phyloP scores from a whole-genome alignment of 73 alveolate species.

The Tetrahymena thermophila region DNA sequence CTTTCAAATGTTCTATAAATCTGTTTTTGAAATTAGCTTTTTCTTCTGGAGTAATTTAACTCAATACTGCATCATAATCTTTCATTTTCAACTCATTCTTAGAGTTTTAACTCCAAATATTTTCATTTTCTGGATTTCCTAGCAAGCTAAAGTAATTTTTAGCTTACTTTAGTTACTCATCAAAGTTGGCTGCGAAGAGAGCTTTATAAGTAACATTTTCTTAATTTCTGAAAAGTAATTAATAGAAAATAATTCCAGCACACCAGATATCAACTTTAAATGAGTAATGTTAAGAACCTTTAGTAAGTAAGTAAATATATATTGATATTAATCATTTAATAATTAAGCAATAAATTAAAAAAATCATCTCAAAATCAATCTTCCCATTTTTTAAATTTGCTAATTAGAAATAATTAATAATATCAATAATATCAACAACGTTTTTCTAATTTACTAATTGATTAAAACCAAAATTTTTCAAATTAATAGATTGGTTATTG shows the following conservation, averaged over 20 bases:
- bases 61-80: neutral
- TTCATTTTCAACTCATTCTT: neutral
- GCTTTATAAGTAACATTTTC: neutral
- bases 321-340: neutral
- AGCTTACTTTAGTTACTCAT: neutral
- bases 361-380: too few relatives aligned
- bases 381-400: too few relatives aligned
- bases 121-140: neutral
- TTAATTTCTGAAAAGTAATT: neutral
- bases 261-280: neutral
- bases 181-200: neutral
- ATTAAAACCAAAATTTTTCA: too few relatives aligned
- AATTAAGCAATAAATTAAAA: neutral
- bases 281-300: neutral
- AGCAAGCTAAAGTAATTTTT: neutral
- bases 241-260: neutral
- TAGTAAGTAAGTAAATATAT: neutral
- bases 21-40: neutral
- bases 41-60: neutral
- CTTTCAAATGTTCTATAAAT: neutral
- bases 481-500: too few relatives aligned
- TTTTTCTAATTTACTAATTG: too few relatives aligned
- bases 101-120: neutral
- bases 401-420: too few relatives aligned
- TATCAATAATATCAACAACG: too few relatives aligned